These are phyloP conservation scores for Peronospora belbahrii DNA, from an alignment of 352 stramenopile genomes.

Conservation along the genomic window DNA sequence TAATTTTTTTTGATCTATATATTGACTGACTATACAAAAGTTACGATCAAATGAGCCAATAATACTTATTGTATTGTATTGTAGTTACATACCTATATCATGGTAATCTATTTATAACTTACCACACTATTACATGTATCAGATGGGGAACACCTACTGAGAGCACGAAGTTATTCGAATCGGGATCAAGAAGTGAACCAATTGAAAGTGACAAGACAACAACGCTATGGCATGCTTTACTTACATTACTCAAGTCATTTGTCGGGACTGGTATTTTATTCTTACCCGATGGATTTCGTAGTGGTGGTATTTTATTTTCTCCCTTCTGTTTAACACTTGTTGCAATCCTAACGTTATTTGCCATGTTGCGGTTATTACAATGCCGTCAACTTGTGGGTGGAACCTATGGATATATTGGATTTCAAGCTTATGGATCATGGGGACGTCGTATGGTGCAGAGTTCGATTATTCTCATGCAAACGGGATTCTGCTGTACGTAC, in stretches of 20 bases:
- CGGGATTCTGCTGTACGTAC: constrained; percentile 81
- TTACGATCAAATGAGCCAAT: constrained; percentile 20
- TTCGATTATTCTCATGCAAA: constrained; percentile 79
- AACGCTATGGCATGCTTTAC: constrained; percentile 67
- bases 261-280: constrained; percentile 77
- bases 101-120: too few species aligned
- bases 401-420: constrained; percentile 73
- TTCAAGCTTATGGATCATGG: constrained; percentile 56
- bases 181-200: constrained; percentile 8
- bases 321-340: constrained; percentile 56
- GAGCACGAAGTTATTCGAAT: constrained; percentile 25
- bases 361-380: constrained; percentile 70
- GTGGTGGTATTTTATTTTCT: constrained; percentile 67
- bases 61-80: too few species aligned
- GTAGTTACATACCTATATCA: too few species aligned
- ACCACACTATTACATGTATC: too few species aligned
- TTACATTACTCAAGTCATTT: constrained; percentile 78
- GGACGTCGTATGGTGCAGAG: constrained; percentile 68
- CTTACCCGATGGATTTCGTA: constrained; percentile 64
- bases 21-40: too few species aligned
- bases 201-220: constrained; percentile 60
- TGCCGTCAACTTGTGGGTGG: constrained; percentile 58
- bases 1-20: too few species aligned
- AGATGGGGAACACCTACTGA: constrained; percentile 28
- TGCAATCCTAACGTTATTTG: constrained; percentile 57